Evolutionary conservation across 352 stramenopile species (phyloP), one percentile per base, ranked within the genome.

Genomic region (Phytopythium helicoides): DNA sequence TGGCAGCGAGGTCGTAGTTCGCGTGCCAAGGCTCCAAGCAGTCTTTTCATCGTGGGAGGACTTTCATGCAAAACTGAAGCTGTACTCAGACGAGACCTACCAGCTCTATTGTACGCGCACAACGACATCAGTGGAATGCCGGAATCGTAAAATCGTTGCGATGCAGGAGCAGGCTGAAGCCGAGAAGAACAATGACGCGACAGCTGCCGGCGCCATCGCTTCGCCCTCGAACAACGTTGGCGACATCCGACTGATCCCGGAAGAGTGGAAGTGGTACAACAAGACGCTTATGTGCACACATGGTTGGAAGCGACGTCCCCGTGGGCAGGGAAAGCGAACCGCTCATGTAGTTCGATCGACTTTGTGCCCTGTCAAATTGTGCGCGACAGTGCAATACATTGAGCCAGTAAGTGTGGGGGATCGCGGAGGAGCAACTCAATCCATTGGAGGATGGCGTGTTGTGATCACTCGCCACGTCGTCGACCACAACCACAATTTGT

Each of bases 401-500:
- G 66, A 66, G 39, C 33, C 44, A 1, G 41, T 28, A 34, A n/a
- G 31, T 38, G 44, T 18, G 10, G 18, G 19, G 4, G 11, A 49
- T 25, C 31, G 53, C n/a, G 19, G 53, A 4, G 10, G 28, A 40
- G 47, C 52, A 28, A 33, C 21, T 8, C 22, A 19, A 23, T 33
- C 47, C 16, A 25, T 53, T 1, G 64, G 26, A 34, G 69, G 52
- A 21, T 92, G 81, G 81, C 76, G 75, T 3, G 78, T 92, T 21
- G 76, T 92, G 2, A 71, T 92, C 12, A 92, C 78, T 16, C 87
- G 87, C 39, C 81, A 92, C 58, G 55, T 89, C 5, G 63, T 85
- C 15, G 78, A 88, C 39, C 81, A 92, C 56, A 92, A 92, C 49
- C 81, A 92, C 58, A 92, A 88, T 41, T 56, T 92, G n/a, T 92